These are phyloP conservation scores for Diaporthe australafricana DNA, from an alignment of 2,329 filamentous ascomycete genomes.

Conservation along the genomic window DNA sequence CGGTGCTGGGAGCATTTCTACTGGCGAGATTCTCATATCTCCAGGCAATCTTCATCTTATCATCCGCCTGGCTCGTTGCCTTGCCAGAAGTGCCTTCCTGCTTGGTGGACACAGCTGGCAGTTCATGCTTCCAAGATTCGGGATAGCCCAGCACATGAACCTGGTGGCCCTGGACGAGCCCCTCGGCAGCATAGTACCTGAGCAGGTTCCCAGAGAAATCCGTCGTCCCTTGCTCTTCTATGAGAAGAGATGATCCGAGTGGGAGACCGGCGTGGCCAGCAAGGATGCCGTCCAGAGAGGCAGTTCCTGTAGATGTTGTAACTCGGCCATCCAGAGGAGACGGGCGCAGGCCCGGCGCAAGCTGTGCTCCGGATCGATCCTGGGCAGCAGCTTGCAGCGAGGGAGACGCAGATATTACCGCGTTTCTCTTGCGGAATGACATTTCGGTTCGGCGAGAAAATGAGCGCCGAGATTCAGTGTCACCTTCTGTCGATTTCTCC, in stretches of 20 bases:
- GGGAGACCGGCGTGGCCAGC: slow-evolving; percentile 88
- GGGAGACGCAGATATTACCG: slow-evolving; percentile 58
- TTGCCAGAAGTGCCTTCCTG: slow-evolving; percentile 44
- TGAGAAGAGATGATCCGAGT: slow-evolving; percentile 81
- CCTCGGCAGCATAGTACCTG: slow-evolving; percentile 92
- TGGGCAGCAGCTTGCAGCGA: slow-evolving; percentile 45
- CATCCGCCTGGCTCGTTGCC: slow-evolving; percentile 52
- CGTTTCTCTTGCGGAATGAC: slow-evolving; percentile 70
- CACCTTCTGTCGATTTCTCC: slow-evolving; percentile 5
- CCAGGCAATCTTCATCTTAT: slow-evolving; percentile 99
- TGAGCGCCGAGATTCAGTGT: too few relatives aligned
- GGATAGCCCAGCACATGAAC: slow-evolving; percentile 87
- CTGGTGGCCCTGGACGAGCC: slow-evolving; percentile 88
- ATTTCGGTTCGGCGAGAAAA: slow-evolving; percentile 47
- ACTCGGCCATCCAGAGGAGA: slow-evolving; percentile 89
- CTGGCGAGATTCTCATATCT: slow-evolving; percentile 87
- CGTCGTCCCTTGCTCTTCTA: slow-evolving; percentile 92
- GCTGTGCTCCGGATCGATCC: slow-evolving; percentile 49
- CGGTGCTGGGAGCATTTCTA: slow-evolving; percentile 46
- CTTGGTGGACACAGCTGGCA: slow-evolving; percentile 77
- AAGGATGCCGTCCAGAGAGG: slow-evolving; percentile 85
- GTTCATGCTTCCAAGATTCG: slow-evolving; percentile 83
- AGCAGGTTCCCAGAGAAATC: slow-evolving; percentile 90
- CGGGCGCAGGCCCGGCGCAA: slow-evolving; percentile 72
- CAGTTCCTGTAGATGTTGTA: slow-evolving; percentile 91